Conservation (phyloP, 129 eudicot genomes). For the Cynara cardunculus region DNA sequence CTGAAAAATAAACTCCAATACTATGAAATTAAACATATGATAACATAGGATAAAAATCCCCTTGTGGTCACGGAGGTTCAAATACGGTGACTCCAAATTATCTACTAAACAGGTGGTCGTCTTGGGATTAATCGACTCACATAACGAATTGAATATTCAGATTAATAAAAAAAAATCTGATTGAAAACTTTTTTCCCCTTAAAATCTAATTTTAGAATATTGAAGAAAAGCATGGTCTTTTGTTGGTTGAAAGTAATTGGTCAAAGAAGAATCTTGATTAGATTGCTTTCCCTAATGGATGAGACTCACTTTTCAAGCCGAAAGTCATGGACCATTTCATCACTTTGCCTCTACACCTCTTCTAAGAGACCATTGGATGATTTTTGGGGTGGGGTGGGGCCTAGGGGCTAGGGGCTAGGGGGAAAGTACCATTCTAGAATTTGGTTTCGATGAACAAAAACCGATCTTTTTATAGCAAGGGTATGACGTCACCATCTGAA, state of each 20-base stretch:
- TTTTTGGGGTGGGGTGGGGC: too few relatives aligned
- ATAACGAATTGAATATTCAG: too few relatives aligned
- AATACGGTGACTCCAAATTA: too few relatives aligned
- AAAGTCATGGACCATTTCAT: conserved; percentile 27
- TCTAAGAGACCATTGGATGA: conserved; percentile 7
- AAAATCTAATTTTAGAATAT: neutral
- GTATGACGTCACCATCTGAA: neutral
- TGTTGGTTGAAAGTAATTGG: conserved; percentile 20
- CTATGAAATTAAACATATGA: neutral
- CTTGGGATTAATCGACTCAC: too few relatives aligned
- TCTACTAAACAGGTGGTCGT: too few relatives aligned
- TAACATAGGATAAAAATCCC: too few relatives aligned
- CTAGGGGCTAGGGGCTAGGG: neutral
- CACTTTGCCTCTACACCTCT: conserved; percentile 10
- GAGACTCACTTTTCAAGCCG: conserved; percentile 22
- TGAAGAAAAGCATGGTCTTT: neutral
- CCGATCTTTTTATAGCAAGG: neutral
- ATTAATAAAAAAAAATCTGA: too few relatives aligned
- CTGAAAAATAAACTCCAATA: neutral
- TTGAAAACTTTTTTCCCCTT: neutral
- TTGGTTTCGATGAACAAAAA: neutral
- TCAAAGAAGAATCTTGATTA: conserved; percentile 26
- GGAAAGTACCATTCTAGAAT: neutral
- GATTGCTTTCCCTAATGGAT: conserved; percentile 28
- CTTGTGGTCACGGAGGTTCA: too few relatives aligned